These are phyloP conservation scores for Colletotrichum camelliae DNA, from an alignment of 2,329 filamentous ascomycete genomes.

Conservation along the genomic window DNA sequence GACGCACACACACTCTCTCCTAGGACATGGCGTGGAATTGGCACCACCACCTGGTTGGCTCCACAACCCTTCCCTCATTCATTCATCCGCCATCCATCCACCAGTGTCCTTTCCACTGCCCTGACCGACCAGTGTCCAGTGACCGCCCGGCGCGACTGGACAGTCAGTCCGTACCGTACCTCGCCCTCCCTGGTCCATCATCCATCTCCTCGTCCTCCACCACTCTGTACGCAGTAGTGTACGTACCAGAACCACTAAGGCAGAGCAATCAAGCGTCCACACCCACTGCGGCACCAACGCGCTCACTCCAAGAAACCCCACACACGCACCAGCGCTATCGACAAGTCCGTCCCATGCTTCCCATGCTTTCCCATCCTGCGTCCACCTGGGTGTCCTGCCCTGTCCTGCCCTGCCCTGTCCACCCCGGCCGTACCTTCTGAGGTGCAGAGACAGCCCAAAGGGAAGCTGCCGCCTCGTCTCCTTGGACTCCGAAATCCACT, in stretches of 20 bases:
- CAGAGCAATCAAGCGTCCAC: conserved; percentile 4
- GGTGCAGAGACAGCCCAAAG: not conserved
- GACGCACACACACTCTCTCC: not conserved
- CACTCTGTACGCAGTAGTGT: too few species aligned
- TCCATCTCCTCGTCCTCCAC: not conserved
- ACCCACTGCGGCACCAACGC: not conserved
- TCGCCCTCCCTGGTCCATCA: not conserved
- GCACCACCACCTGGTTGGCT: conserved; percentile 9
- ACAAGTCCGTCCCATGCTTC: conserved; percentile 17
- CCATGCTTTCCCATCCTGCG: not conserved
- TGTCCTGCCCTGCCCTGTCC: not conserved
- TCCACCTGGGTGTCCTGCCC: not conserved
- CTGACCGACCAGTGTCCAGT: not conserved
- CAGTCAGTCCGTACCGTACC: not conserved
- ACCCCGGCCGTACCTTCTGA: not conserved
- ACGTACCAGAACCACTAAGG: not conserved
- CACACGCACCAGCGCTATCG: conserved; percentile 7
- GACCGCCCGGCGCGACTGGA: not conserved
- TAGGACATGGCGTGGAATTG: not conserved
- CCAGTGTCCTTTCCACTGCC: not conserved
- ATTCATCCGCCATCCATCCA: not conserved
- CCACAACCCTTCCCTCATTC: conserved; percentile 2
- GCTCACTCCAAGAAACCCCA: not conserved
- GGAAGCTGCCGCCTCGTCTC: conserved; percentile 15
- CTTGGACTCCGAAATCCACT: conserved; percentile 13